phyloP scores from a whole-genome alignment of 2,329 filamentous ascomycete genomes.

The Ophiosphaerella narmari region DNA sequence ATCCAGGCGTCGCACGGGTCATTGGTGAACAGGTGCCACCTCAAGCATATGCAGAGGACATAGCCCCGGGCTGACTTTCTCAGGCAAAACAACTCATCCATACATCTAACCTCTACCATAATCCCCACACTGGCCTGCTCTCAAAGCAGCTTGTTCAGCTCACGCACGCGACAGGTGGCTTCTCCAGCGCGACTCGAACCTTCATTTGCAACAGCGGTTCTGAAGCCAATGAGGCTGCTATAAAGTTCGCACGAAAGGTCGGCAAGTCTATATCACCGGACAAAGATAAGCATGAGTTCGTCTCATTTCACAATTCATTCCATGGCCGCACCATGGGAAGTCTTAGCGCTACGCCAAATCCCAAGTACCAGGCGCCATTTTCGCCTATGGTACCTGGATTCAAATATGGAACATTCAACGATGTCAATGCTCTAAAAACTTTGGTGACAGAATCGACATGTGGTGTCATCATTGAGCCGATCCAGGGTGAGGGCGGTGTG shows the following conservation, averaged over 20 bases:
- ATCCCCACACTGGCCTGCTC: conserved; percentile 89
- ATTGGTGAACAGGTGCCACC: conserved; percentile 75
- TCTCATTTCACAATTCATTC: conserved; percentile 91
- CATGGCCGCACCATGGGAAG: conserved; percentile 96
- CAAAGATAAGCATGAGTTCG: conserved; percentile 76
- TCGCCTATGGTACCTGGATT: conserved; percentile 95
- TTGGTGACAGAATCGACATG: conserved; percentile 86
- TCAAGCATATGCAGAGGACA: not conserved
- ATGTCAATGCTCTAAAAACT: conserved; percentile 70
- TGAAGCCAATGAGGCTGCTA: conserved; percentile 95
- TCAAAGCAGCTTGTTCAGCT: conserved; percentile 83
- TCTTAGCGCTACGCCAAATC: conserved; percentile 94
- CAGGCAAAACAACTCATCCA: conserved; percentile 75
- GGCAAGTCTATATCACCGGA: conserved; percentile 76
- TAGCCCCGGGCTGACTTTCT: conserved; percentile 14
- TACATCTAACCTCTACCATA: conserved; percentile 95
- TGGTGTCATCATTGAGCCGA: conserved; percentile 94
- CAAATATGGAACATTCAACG: conserved; percentile 83
- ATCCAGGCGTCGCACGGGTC: conserved; percentile 75
- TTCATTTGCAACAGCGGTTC: conserved; percentile 97
- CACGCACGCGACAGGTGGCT: conserved; percentile 77
- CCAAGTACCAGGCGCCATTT: conserved; percentile 96
- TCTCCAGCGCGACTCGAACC: conserved; percentile 77
- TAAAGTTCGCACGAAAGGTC: conserved; percentile 94
- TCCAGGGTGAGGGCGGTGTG: conserved; percentile 95